Conservation (phyloP, 2,329 filamentous ascomycete genomes). For the Mycosphaerella arachidis region DNA sequence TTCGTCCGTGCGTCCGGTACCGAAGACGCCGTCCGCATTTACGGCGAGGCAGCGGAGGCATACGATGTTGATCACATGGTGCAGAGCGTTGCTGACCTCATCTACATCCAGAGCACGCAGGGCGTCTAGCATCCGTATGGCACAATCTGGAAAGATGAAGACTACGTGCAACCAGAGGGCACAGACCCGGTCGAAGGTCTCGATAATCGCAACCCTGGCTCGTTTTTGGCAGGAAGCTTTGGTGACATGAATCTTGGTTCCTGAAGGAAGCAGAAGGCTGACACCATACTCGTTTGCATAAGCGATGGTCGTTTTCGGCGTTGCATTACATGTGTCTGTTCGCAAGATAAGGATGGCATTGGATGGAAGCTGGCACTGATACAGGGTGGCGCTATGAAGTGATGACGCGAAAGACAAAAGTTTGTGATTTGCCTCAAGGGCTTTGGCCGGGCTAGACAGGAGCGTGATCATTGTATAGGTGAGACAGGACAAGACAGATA, state of each 20-base stretch:
- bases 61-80: slow-evolving; percentile 89
- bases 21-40: slow-evolving; percentile 92
- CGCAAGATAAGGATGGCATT: neutral
- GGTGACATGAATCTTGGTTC: neutral
- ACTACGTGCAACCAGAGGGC: neutral
- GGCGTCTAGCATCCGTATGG: slow-evolving; percentile 6
- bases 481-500: neutral
- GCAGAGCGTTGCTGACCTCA: slow-evolving; percentile 59
- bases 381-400: neutral
- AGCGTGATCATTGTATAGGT: neutral
- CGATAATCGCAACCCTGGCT: neutral
- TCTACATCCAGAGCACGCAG: slow-evolving; percentile 14
- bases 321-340: neutral
- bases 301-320: neutral
- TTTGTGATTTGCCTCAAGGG: neutral
- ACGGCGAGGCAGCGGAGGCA: slow-evolving; percentile 86
- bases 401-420: neutral
- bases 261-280: neutral
- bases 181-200: neutral
- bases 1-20: slow-evolving; percentile 93
- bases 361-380: neutral
- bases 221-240: neutral
- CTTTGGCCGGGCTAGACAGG: neutral
- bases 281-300: neutral
- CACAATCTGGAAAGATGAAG: neutral